Conservation (phyloP, 208 protist species). For the Acanthamoeba culbertsoni region DNA sequence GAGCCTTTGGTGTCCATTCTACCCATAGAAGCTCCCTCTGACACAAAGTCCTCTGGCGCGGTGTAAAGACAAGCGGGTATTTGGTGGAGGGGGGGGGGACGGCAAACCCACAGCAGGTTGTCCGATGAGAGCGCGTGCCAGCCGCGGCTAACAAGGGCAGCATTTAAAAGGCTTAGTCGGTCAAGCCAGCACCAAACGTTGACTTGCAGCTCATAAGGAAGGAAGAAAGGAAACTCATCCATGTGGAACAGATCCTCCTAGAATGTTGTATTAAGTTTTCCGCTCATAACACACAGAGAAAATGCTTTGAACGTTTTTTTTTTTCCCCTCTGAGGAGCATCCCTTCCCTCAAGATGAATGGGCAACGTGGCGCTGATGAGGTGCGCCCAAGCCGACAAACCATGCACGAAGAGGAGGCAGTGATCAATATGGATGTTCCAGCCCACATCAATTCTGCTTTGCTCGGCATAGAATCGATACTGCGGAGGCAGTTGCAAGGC, state of each 20-base stretch:
- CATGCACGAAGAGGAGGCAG: background rate
- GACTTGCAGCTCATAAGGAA: background rate
- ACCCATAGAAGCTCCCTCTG: background rate
- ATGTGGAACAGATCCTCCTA: too few relatives aligned
- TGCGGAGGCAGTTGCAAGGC: background rate
- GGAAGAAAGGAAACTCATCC: too few relatives aligned
- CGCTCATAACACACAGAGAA: too few relatives aligned
- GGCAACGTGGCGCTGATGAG: background rate
- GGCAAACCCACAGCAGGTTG: background rate
- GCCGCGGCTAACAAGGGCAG: background rate
- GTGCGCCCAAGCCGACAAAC: background rate
- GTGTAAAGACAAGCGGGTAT: background rate
- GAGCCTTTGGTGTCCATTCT: background rate
- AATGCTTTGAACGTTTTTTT: too few relatives aligned
- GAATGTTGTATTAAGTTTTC: too few relatives aligned
- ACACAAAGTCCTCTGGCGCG: background rate
- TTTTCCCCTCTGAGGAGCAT: too few relatives aligned
- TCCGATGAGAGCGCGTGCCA: background rate
- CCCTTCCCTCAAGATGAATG: too few relatives aligned
- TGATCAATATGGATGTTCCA: background rate
- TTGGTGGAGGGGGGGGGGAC: too few relatives aligned
- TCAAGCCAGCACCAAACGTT: background rate
- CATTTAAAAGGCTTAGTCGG: background rate
- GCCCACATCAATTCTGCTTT: background rate
- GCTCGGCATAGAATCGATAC: background rate